These are phyloP conservation scores for Podaxis rugospora DNA, from an alignment of 768 basidiomycete species.

Conservation along the genomic window DNA sequence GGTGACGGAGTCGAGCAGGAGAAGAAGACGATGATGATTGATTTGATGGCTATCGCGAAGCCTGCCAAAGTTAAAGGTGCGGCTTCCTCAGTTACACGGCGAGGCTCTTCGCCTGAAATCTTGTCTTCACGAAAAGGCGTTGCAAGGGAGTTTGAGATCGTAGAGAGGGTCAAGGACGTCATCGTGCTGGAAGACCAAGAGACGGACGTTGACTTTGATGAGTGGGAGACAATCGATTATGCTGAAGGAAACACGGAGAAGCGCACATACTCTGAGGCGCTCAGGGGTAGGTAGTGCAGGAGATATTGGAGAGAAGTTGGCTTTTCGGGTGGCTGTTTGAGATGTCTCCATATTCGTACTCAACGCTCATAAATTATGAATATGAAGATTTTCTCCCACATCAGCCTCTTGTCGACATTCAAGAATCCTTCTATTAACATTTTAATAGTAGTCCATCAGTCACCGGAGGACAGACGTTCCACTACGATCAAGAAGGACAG, in stretches of 20 bases:
- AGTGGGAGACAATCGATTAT: slow-evolving; percentile 5
- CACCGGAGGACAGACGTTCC: not conserved
- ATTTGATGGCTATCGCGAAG: slow-evolving; percentile 10
- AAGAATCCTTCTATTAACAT: too few species aligned
- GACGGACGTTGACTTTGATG: not conserved
- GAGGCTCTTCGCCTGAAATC: not conserved
- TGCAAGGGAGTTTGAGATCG: slow-evolving; percentile 7
- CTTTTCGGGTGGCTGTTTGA: too few species aligned
- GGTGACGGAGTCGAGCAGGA: not conserved
- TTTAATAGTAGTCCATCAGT: not conserved
- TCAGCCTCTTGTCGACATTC: too few species aligned
- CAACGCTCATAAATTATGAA: too few species aligned
- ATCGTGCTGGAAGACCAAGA: slow-evolving; percentile 4
- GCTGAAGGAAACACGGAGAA: not conserved
- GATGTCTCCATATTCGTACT: too few species aligned
- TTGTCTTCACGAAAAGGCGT: not conserved
- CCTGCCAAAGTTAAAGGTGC: slow-evolving; percentile 10
- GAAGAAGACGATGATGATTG: not conserved
- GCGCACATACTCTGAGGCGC: slow-evolving; percentile 6
- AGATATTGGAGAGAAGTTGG: not conserved
- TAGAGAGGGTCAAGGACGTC: slow-evolving; percentile 2
- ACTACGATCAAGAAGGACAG: not conserved
- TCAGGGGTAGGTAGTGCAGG: not conserved
- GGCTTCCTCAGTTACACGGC: not conserved
- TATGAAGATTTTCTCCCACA: too few species aligned